Conservation (phyloP, 2,329 filamentous ascomycete species). For the Teratosphaeria viscida region DNA sequence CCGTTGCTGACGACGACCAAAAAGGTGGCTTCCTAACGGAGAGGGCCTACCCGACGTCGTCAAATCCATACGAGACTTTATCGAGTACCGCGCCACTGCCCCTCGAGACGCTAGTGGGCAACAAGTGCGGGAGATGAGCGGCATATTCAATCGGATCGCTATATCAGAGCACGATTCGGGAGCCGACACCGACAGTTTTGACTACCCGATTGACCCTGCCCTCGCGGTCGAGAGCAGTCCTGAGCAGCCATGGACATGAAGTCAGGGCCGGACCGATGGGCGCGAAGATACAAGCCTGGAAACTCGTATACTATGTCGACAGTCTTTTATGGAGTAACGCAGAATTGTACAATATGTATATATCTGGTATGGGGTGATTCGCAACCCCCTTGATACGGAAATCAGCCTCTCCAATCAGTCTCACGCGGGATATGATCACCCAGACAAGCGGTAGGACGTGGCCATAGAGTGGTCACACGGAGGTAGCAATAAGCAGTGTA, state of each 20-base stretch:
- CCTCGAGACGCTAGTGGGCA: conserved; percentile 15
- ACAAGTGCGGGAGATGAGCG: conserved; percentile 25
- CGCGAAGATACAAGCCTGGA: not conserved
- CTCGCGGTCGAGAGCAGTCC: conserved; percentile 10
- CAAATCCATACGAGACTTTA: conserved; percentile 67
- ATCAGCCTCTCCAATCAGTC: too few species aligned
- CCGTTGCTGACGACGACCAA: not conserved
- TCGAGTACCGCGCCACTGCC: conserved; percentile 31
- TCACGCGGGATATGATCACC: too few species aligned
- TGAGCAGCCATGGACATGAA: conserved; percentile 5
- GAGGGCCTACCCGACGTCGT: conserved; percentile 66
- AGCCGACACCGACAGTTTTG: conserved; percentile 11
- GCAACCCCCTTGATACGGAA: too few species aligned
- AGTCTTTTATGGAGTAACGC: not conserved
- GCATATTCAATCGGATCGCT: conserved; percentile 30
- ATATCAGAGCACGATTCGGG: conserved; percentile 16
- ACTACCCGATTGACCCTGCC: conserved; percentile 1
- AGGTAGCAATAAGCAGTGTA: too few species aligned
- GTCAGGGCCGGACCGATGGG: not conserved
- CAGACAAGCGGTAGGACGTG: too few species aligned
- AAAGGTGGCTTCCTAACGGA: conserved; percentile 67
- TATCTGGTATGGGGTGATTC: too few species aligned
- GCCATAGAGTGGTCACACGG: too few species aligned
- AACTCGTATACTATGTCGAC: not conserved
- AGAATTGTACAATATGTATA: too few species aligned